These are phyloP conservation scores for Parastagonospora avenae DNA, from an alignment of 2,329 filamentous ascomycete species.

Conservation along the genomic window DNA sequence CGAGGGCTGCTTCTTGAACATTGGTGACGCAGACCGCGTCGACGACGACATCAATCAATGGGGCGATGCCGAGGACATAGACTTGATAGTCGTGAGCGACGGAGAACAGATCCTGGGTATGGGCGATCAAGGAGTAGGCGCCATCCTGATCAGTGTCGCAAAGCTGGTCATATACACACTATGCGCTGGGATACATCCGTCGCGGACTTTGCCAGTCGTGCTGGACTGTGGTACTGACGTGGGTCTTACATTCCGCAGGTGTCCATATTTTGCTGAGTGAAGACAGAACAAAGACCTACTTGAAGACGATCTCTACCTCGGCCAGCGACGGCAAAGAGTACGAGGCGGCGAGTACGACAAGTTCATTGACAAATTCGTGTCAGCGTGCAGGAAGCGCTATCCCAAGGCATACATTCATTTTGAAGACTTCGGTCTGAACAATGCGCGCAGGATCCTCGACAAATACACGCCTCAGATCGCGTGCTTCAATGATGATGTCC, in stretches of 20 bases:
- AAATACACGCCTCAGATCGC: slow-evolving; percentile 73
- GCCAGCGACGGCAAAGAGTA: slow-evolving; percentile 68
- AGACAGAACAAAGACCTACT: slow-evolving; percentile 70
- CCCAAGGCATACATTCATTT: slow-evolving; percentile 87
- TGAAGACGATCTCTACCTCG: slow-evolving; percentile 79
- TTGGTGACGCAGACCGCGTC: slow-evolving; percentile 69
- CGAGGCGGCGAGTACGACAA: slow-evolving; percentile 75
- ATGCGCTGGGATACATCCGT: slow-evolving; percentile 85
- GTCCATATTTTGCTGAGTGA: slow-evolving; percentile 5
- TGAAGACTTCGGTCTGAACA: slow-evolving; percentile 82
- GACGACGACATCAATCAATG: slow-evolving; percentile 70
- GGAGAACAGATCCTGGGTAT: slow-evolving; percentile 78
- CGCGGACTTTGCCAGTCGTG: slow-evolving; percentile 77
- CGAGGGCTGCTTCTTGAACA: slow-evolving; percentile 81
- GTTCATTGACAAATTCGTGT: slow-evolving; percentile 77
- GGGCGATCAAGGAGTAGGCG: slow-evolving; percentile 85
- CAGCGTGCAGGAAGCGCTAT: slow-evolving; percentile 69
- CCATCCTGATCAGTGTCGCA: slow-evolving; percentile 81
- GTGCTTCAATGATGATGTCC: slow-evolving; percentile 91
- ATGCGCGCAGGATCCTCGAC: slow-evolving; percentile 77
- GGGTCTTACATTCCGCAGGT: slow-evolving; percentile 5
- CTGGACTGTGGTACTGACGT: slow-evolving; percentile 83
- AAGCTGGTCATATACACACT: slow-evolving; percentile 83
- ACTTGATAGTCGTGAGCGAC: slow-evolving; percentile 88
- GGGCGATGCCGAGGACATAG: slow-evolving; percentile 74